A percentile compares a stretch with the other conserved stretches of the same genome.
phyloP scores from a whole-genome alignment of 2,329 filamentous ascomycete species.

The Microdochium bolleyi region DNA sequence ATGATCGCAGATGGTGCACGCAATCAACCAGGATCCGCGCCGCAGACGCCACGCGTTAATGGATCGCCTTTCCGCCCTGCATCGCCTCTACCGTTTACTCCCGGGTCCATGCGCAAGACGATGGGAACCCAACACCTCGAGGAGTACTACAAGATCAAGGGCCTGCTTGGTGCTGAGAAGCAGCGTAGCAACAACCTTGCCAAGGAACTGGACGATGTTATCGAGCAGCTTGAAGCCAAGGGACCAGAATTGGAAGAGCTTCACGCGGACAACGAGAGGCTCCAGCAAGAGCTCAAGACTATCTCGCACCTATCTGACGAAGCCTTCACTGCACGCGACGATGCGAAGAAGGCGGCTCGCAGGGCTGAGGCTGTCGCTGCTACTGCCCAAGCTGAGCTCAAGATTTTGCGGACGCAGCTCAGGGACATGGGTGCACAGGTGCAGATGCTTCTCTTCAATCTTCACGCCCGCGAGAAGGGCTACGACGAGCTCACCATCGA shows the following conservation, averaged over 20 bases:
- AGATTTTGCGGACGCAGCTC: conserved; percentile 77
- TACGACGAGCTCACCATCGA: conserved; percentile 61
- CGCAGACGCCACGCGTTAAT: conserved; percentile 54
- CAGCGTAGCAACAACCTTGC: conserved; percentile 67
- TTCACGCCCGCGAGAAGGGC: conserved; percentile 75
- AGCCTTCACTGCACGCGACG: conserved; percentile 72
- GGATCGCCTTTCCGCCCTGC: conserved; percentile 45
- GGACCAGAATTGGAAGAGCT: conserved; percentile 84
- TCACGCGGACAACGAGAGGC: conserved; percentile 68
- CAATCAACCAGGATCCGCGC: conserved; percentile 35
- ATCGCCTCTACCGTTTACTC: conserved; percentile 49
- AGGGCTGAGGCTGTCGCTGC: conserved; percentile 69
- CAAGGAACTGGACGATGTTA: conserved; percentile 75
- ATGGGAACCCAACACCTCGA: conserved; percentile 57
- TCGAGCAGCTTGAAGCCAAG: conserved; percentile 76
- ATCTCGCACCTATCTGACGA: conserved; percentile 81
- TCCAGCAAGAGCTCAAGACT: conserved; percentile 73
- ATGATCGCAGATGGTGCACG: conserved; percentile 33
- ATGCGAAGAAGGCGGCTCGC: conserved; percentile 67
- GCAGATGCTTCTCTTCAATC: conserved; percentile 82
- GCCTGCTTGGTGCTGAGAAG: conserved; percentile 65
- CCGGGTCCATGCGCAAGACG: conserved; percentile 49
- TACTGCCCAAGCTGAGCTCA: conserved; percentile 57
- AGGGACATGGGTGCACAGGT: conserved; percentile 86
- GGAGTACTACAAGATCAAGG: conserved; percentile 60